Evolutionary conservation across 371 early-diverging fungal genomes (phyloP), one percentile per base, ranked within the genome.

Genomic region (Haplosporangium sp.): DNA sequence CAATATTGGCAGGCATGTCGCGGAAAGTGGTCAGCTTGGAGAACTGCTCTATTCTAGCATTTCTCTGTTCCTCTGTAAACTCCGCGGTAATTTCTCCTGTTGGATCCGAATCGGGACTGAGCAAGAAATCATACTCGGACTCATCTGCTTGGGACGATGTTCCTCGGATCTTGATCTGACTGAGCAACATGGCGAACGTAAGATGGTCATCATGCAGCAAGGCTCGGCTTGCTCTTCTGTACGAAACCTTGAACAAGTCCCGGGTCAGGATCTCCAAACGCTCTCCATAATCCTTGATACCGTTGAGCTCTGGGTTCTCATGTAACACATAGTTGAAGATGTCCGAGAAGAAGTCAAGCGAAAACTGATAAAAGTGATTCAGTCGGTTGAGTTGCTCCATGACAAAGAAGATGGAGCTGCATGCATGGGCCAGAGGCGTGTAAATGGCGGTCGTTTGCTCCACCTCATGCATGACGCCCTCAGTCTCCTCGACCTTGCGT

Each of bases 291-390:
- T 95, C 98, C 21, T 87, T 86, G 23, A 95, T 75, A 20, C 87
- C 89, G 48, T 87, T 83, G 60, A 96, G 86, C 37, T 88, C 87
- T 2, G 88, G 87, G 73, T 97, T 96, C 21, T 89, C 86, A 73
- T 93, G 93, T 10, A 99, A 86, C 0, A 96, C 92, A 69, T 83
- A 89, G 72, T 93, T 86, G 87, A 99, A 98, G 62, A 98, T 96
- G 58, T 94, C 93, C 64, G 94, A 89, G 83, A 99, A 99, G 85
- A 96, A 98, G 72, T 95, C 96, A 51, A 99, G 91, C 21, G 99
- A 97, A 86, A 99, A 98, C 83, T 98, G 98, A 81, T 99, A 99
- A 84, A 97, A 98, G 82, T 95, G 93, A 67, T 98, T 88, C 54
- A 99, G 80, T 57, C 88, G 80, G 62, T 93, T 87, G 57, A 99